Conservation (phyloP, 108 stramenopile genomes). For the Nitzschia sp. region DNA sequence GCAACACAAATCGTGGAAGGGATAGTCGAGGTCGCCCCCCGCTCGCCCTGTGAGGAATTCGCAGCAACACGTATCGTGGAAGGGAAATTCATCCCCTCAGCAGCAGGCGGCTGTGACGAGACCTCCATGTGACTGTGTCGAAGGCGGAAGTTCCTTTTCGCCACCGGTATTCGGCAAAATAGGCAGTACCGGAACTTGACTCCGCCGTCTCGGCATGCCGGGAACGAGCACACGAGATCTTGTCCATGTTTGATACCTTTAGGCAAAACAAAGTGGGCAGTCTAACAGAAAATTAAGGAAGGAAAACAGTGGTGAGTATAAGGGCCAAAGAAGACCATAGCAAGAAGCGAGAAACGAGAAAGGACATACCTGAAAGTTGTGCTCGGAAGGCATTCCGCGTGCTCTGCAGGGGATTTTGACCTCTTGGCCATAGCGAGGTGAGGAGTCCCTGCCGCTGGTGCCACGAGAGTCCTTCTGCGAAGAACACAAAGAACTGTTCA, state of each 20-base stretch:
- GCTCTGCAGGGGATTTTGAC: not conserved
- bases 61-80: conserved; percentile 3
- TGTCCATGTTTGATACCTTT: not conserved
- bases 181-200: conserved; percentile 10
- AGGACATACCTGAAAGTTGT: conserved; percentile 6
- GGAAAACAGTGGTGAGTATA: not conserved
- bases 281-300: not conserved
- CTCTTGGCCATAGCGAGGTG: not conserved
- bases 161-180: conserved; percentile 1
- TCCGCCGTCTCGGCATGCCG: not conserved
- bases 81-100: not conserved
- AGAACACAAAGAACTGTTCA: not conserved
- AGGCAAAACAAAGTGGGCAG: conserved; percentile 2
- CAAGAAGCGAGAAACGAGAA: not conserved
- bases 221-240: conserved; percentile 10
- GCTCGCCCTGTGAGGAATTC: not conserved
- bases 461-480: not conserved
- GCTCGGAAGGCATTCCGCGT: conserved; percentile 4
- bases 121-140: not conserved
- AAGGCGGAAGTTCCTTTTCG: conserved; percentile 7
- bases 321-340: not conserved
- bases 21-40: too few relatives aligned
- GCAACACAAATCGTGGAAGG: too few relatives aligned
- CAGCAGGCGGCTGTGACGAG: not conserved
- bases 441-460: not conserved